Evolutionary conservation across 179 eudicot genomes (phyloP), one percentile per base, ranked within the genome.

Genomic region (Carnegiea gigantea): DNA sequence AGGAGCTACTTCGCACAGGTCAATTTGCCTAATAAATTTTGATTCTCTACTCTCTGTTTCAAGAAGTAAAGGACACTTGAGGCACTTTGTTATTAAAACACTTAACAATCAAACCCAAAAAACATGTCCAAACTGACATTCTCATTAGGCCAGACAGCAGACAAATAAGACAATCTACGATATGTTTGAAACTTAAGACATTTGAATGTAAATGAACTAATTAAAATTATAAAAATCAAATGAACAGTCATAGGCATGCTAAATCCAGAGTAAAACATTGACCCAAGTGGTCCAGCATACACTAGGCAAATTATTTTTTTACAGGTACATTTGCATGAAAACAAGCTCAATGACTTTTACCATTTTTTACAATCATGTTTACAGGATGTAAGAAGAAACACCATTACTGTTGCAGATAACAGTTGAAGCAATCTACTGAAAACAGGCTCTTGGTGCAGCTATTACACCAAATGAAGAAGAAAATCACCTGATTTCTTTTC

Each of bases 401-500:
- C 24, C 23, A 76, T 17, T n/a, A 26, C 14, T 18, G 21, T 24
- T 38, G 24, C 23, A 53, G 67, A 30, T 53, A 9, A 20, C 67
- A 26, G 67, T 17, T 53, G 65, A 75, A 51, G 77, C 28, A 46
- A 33, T 23, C 36, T 14, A 53, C 44, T 53, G 24, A 76, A 76
- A 28, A 51, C 24, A 6, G 40, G 33, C 17, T 54, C 3, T 33
- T 36, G 70, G 43, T 9, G 79, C 64, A 8, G 9, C 33, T 23
- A 62, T 6, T 62, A 8, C 68, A 6, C 26, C n/a, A n/a, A 23
- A 21, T 23, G 68, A 62, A 57, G 79, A 76, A 33, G 14, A 33
- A 33, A 33, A 57, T 77, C 21, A 77, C 79, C 79, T 59, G 68
- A 62, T 62, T 62, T 23, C 28, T 62, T 62, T n/a, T 24, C 28